A percentile compares a stretch with the other conserved stretches of the same genome.
phyloP scores from a whole-genome alignment of 1,284 basidiomycete species.

The Anthracocystis setariae region DNA sequence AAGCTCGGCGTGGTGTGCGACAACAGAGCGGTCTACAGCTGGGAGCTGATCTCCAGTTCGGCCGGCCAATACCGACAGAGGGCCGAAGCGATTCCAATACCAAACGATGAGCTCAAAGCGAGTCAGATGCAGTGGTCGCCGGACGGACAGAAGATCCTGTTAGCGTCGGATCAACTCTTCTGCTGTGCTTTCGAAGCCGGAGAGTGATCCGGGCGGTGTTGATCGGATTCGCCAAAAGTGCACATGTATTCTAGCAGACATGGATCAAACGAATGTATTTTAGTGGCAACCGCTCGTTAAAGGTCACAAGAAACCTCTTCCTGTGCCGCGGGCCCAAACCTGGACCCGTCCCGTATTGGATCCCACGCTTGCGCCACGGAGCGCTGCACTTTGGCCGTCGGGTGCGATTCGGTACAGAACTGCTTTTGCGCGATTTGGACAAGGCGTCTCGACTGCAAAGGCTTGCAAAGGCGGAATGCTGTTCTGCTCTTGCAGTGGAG shows the following conservation, averaged over 20 bases:
- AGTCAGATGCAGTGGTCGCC: slow-evolving; percentile 81
- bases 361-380: slow-evolving; percentile 25
- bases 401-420: slow-evolving; percentile 47
- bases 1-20: slow-evolving; percentile 78
- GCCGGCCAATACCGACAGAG: slow-evolving; percentile 22
- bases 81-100: slow-evolving; percentile 51
- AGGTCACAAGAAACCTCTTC: slow-evolving; percentile 36
- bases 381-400: slow-evolving; percentile 44
- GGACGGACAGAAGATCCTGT: slow-evolving; percentile 79
- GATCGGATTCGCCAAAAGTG: neutral
- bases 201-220: slow-evolving; percentile 17
- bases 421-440: slow-evolving; percentile 39
- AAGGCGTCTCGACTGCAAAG: slow-evolving; percentile 46
- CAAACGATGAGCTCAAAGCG: slow-evolving; percentile 58
- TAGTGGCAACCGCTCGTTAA: neutral
- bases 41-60: slow-evolving; percentile 71
- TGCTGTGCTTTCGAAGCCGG: slow-evolving; percentile 73
- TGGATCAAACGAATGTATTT: slow-evolving; percentile 13
- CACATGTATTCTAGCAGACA: slow-evolving; percentile 14
- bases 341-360: slow-evolving; percentile 43
- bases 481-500: neutral
- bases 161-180: slow-evolving; percentile 79
- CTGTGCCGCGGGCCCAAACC: slow-evolving; percentile 47
- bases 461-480: slow-evolving; percentile 32
- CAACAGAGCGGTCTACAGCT: slow-evolving; percentile 76